Evolutionary conservation across 2,329 filamentous ascomycete species (phyloP), one percentile per base, ranked within the genome.

Genomic region (Aspergillus versicolor): DNA sequence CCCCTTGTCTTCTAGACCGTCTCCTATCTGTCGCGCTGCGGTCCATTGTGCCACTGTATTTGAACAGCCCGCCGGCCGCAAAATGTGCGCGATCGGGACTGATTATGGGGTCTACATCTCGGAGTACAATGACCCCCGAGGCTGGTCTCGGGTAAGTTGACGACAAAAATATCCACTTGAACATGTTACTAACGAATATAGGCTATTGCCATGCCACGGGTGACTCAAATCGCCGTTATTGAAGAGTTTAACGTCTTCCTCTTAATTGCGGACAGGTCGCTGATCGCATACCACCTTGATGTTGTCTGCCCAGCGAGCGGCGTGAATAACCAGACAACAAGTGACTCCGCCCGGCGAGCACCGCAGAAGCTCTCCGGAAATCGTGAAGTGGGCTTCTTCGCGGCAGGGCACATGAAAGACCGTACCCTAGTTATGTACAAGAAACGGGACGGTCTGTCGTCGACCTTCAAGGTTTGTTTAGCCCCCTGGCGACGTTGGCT

Each of bases 41-140:
- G 92, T 99, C 63, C 94, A 99, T 70, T 99, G 94, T 72, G 91
- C 94, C 1, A 93, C 93, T 3, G 89, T 91, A 0, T 99, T 99
- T 74, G 87, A 86, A 38, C 84, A 85, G 27, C 89, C 89, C 0
- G 89, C 88, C 69, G 91, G 91, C 27, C 93, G 89, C 72, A 85
- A 89, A 46, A 90, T 97, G 82, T 88, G 96, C 65, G 94, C 93
- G 11, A 89, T 99, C 56, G 94, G 95, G 43, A 99, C 94, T 1
- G 94, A 99, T 70, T 92, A 90, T 73, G 94, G 94, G 32, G 91
- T 99, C 4, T 99, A 87, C 71, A 89, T 96, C 47, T 90, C 93
- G 3, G 91, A 96, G 64, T 87, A 91, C 52, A 87, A 89, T 51
- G 93, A 97, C 70, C 91, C 94, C 57, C 86, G 95, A 67, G 92